Base-by-base conservation (phyloP, 139 green algal genomes). In the Deuterostichococcus epilithicus region DNA sequence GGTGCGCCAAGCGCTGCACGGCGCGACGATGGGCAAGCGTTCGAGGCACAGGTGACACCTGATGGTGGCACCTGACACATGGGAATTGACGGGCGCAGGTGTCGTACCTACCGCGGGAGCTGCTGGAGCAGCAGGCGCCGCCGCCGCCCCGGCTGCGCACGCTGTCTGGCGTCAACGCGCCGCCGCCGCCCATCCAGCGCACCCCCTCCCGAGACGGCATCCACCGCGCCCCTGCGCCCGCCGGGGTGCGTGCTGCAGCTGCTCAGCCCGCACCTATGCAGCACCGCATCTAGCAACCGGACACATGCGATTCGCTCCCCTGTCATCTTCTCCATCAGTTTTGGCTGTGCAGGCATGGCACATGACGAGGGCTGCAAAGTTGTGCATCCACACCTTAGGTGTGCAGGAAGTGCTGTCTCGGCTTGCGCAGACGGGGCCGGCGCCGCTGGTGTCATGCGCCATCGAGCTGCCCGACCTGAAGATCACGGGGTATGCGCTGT, bases 401-500 rank as follows among this genome's bases (percentile, higher is more conserved):
- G n/a, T n/a, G n/a, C n/a, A n/a, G n/a, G n/a, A 63, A 63, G 13
- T 63, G 52, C 18, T 20, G 18, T 3, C 18, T n/a, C 5, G 20
- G 26, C 18, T 5, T 13, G 3, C 18, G 52, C 52, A 63, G 52
- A 20, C 52, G 18, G 28, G 28, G 52, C 52, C 52, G 26, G 52
- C 52, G 52, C 52, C 52, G 18, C 26, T 63, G 52, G 28, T 63
- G 5, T 63, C 52, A 13, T 63, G 52, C 52, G 18, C 52, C 52
- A 63, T 63, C 18, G 52, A 63, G 3, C 52, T 63, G 52, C 52
- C 52, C 3, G 52, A 63, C 52, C 52, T 63, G 52, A 13, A 63
- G 18, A 63, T 63, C 52, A 63, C 82, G 66, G 85, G 69, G 73
- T 89, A 79, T 67, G 83, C 85, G 5, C 67, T 78, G 15, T 83